Base-by-base conservation (phyloP, 2,329 filamentous ascomycete genomes). In the Penicillium brasilianum region DNA sequence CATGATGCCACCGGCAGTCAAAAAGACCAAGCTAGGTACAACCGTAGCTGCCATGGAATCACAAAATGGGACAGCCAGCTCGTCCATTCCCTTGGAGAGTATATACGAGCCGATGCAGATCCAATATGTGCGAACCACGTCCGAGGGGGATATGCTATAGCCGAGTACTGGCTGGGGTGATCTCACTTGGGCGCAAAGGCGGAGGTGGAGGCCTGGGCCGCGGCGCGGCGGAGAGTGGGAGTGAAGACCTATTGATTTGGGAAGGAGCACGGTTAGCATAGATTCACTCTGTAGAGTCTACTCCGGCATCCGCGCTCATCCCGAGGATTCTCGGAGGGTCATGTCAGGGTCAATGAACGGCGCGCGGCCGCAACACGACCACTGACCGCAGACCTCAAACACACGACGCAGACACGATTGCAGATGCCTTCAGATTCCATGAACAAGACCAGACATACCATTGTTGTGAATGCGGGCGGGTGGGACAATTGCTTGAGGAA, bases 181-280 rank as follows among this genome's bases (percentile, higher is more conserved):
- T 71, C 77, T 75, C 81, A 88, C 85, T 84, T 81, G 63, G 85
- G 85, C 58, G 83, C 85, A 72, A 83, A 87, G 59, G 82, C 82
- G 73, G 83, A 85, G 76, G 80, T 76, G 76, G 84, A 87, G 63
- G 82, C 79, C 72, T 81, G 76, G 75, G 70, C 71, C 67, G 73
- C 74, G 61, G 74, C 72, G 55, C 74, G 74, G 66, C 74, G 74
- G 63, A 72, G 66, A 55, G 74, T 73, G 57, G 74, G 67, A 64
- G 72, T 68, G 71, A 77, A 76, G 60, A 60, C 67, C 72, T 75
- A 55, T 62, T 25, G 43, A 53, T 3, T 49, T 41, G 34, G 28
- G 49, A 50, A 54, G 22, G 43, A 41, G 13, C 9, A 30, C 65
- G 53, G 66, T 74, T 67, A 72, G 69, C 61, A 57, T 59, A 58